phyloP scores from a whole-genome alignment of 2,329 filamentous ascomycete genomes.

The Sporothrix brunneoviolacea region DNA sequence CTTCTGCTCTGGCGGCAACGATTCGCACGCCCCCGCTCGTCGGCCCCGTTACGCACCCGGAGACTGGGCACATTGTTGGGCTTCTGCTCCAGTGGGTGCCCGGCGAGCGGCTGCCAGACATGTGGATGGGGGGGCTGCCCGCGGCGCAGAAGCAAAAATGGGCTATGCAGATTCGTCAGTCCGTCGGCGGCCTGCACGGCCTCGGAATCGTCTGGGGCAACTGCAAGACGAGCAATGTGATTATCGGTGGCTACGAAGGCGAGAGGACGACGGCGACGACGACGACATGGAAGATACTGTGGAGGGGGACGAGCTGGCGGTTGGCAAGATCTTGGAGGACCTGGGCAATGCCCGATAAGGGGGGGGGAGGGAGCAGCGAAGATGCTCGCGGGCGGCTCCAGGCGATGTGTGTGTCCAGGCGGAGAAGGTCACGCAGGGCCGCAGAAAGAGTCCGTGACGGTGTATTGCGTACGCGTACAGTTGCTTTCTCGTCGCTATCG shows the following conservation, averaged over 20 bases:
- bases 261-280: neutral
- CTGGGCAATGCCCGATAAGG: too few species aligned
- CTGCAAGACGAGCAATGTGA: conserved; percentile 29
- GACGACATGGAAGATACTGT: conserved; percentile 8
- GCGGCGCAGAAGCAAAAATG: conserved; percentile 3
- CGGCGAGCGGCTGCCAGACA: neutral
- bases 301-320: conserved; percentile 30
- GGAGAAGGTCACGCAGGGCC: too few species aligned
- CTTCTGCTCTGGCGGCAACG: neutral
- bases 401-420: too few species aligned
- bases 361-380: too few species aligned
- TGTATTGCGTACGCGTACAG: too few species aligned
- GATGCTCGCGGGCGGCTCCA: too few species aligned
- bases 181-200: conserved; percentile 23
- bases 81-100: conserved; percentile 12
- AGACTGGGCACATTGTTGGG: conserved; percentile 2
- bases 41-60: conserved; percentile 10
- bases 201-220: conserved; percentile 27
- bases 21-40: conserved; percentile 9
- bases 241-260: too few species aligned
- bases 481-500: too few species aligned
- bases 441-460: too few species aligned
- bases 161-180: conserved; percentile 23
- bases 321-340: conserved; percentile 19
- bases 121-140: neutral